A percentile compares a stretch with the other conserved stretches of the same genome.
These are phyloP conservation scores for Cajanus cajan DNA, from an alignment of 306 rosid species.

Conservation along the genomic window DNA sequence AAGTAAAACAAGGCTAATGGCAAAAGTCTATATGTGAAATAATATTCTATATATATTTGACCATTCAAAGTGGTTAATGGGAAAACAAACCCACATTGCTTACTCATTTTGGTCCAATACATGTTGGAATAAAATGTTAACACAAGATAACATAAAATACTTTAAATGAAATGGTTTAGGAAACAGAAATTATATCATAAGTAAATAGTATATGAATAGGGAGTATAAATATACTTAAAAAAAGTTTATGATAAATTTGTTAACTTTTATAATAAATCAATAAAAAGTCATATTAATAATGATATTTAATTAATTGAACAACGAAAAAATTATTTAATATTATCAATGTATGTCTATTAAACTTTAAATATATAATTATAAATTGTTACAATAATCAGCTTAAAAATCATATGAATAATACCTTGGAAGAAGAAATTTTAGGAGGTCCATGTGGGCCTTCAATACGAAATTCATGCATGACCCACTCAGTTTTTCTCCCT, in stretches of 20 bases:
- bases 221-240: no score
- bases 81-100: not conserved
- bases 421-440: constrained; percentile 57
- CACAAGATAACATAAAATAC: not conserved
- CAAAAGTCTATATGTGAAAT: not conserved
- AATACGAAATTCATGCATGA: constrained; percentile 90
- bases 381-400: no score
- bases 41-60: not conserved
- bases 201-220: no score
- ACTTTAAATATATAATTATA: no score
- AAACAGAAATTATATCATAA: not conserved
- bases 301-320: no score
- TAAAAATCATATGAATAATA: not conserved
- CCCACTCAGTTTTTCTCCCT: constrained; percentile 89
- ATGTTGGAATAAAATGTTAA: not conserved
- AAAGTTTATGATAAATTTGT: no score
- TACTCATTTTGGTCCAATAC: not conserved
- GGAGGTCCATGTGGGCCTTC: constrained; percentile 63
- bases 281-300: no score
- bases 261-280: no score
- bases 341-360: no score
- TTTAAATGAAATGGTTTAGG: not conserved
- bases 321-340: no score
- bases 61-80: constrained; percentile 14
- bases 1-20: constrained; percentile 11